Evolutionary conservation across 2,329 filamentous ascomycete genomes (phyloP).

Genomic region (Colletotrichum kahawae): DNA sequence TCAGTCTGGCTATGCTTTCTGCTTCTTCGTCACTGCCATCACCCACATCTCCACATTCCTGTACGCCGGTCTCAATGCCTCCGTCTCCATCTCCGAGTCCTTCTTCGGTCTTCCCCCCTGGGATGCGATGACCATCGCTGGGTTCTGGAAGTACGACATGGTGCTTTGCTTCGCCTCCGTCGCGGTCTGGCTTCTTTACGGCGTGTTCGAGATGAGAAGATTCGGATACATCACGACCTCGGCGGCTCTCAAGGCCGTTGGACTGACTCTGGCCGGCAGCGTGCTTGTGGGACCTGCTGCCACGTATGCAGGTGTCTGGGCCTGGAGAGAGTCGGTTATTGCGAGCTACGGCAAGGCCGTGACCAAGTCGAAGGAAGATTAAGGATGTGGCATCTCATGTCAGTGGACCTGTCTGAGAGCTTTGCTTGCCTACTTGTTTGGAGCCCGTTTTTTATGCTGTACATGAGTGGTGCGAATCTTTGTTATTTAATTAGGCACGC

Average conservation of each 20-base stretch:
- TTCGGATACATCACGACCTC: slow-evolving; percentile 26
- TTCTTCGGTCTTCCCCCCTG: neutral
- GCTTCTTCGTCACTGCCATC: neutral
- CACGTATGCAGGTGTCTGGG: slow-evolving; percentile 27
- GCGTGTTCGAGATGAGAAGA: slow-evolving; percentile 26
- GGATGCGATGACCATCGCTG: neutral
- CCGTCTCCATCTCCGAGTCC: neutral
- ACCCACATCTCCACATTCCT: neutral
- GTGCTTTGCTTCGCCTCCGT: neutral
- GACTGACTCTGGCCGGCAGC: neutral
- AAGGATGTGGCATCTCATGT: neutral
- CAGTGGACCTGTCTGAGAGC: neutral
- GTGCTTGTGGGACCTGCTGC: slow-evolving; percentile 26
- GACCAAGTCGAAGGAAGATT: neutral
- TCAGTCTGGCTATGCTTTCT: neutral
- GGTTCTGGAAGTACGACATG: slow-evolving; percentile 4
- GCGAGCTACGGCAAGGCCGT: neutral
- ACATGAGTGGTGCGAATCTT: neutral
- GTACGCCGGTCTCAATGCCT: neutral
- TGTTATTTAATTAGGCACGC: neutral
- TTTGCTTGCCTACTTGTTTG: accelerated
- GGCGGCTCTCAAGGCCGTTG: neutral
- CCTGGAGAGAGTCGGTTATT: slow-evolving; percentile 25
- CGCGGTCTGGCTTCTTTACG: slow-evolving; percentile 20
- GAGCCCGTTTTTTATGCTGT: neutral